phyloP scores from a whole-genome alignment of 371 early-diverging fungal genomes.

The Nematocida ironsii region DNA sequence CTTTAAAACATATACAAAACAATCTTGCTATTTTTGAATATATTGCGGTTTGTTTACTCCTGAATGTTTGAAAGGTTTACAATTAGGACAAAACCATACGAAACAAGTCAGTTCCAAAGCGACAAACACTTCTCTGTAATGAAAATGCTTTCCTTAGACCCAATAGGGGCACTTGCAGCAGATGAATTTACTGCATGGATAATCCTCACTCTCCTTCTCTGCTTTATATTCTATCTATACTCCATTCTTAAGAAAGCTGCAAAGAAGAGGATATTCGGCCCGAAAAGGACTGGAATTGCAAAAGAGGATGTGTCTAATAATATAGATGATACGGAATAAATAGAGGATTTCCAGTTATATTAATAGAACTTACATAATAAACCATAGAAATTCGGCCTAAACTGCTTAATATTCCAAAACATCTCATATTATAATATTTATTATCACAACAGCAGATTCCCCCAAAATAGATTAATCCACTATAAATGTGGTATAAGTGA shows the following conservation, averaged over 20 bases:
- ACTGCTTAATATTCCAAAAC: no score
- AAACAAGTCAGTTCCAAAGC: conserved; percentile 5
- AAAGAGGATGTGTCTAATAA: no score
- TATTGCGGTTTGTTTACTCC: conserved; percentile 27
- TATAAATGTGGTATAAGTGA: no score
- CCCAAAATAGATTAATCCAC: no score
- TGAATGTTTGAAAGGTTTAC: conserved; percentile 53
- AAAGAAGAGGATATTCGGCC: background rate
- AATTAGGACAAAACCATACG: conserved; percentile 16
- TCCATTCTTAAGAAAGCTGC: background rate
- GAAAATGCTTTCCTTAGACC: conserved; percentile 41
- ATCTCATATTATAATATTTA: no score
- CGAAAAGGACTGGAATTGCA: background rate
- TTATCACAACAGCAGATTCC: no score
- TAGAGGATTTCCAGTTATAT: no score
- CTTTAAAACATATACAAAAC: conserved; percentile 22
- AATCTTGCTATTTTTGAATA: conserved; percentile 14
- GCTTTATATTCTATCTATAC: conserved; percentile 19
- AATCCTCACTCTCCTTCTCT: conserved; percentile 11
- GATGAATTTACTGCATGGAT: conserved; percentile 35
- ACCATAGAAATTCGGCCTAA: no score
- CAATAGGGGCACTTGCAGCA: background rate
- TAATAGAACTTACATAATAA: no score
- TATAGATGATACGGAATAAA: no score
- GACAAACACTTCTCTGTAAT: conserved; percentile 25